Base-by-base conservation (phyloP, 495 filamentous ascomycete genomes). In the Trichoderma gamsii region DNA sequence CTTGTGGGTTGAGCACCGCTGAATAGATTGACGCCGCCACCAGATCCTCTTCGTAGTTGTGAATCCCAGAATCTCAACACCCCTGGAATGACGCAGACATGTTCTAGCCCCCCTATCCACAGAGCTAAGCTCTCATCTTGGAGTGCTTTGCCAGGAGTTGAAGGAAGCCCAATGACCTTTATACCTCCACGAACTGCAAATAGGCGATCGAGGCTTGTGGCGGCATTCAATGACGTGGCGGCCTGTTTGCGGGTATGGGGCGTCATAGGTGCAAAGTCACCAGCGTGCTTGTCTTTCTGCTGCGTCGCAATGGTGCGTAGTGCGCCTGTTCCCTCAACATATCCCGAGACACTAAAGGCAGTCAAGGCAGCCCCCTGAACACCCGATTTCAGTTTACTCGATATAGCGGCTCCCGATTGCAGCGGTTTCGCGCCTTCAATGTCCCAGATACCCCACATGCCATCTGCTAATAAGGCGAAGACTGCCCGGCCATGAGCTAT, bases 381-480 rank as follows among this genome's bases (percentile, higher is more conserved):
- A n/a, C 87, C 86, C 68, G 77, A 73, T 46, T 68, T 77, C 1
- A 86, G 81, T 71, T 86, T 87, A 63, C 85, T 85, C 65, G 88
- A 84, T 41, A 90, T 76, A 4, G 70, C 80, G 74, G 73, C 78
- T 3, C 76, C 82, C 61, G 83, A 80, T 12, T 41, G 8, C 75
- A 79, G 69, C 73, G 79, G 74, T 81, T 88, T 69, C 49, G 86
- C 83, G 1, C 89, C 87, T 72, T 92, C 87, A 41, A 93, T 81
- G 77, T 96, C 92, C 93, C 94, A 97, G 35, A 98, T 86, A 4
- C 92, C 93, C 93, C 93, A 98, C 79, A 96, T 89, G 0, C 92
- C 94, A 75, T 97, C 92, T 6, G 84, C 85, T 15, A 94, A 82
- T 9, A 98, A 82, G 5, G 87, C 85, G 70, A 97, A 79, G 46